phyloP scores from a whole-genome alignment of 768 basidiomycete species.

The Suillus sp. region DNA sequence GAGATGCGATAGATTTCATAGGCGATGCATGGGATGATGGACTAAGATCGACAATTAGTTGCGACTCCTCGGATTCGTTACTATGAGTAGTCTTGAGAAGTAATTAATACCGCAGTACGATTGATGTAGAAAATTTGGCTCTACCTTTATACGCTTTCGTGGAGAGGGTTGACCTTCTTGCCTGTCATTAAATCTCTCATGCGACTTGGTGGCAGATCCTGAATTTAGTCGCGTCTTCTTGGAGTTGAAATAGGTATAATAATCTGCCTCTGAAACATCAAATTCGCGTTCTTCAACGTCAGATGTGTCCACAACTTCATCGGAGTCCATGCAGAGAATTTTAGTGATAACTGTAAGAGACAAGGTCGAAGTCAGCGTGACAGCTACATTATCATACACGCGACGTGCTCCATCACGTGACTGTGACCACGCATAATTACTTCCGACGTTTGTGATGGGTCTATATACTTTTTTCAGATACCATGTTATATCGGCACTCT shows the following conservation, averaged over 20 bases:
- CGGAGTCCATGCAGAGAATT: slow-evolving; percentile 32
- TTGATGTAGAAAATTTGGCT: slow-evolving; percentile 1
- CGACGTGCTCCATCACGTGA: slow-evolving; percentile 1
- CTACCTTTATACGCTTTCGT: slow-evolving; percentile 41
- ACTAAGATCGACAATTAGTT: neutral
- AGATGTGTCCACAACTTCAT: slow-evolving; percentile 62
- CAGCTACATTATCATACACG: neutral
- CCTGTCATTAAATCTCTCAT: slow-evolving; percentile 12
- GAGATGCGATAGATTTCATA: neutral
- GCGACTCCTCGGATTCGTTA: slow-evolving; percentile 1
- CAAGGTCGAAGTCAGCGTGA: neutral
- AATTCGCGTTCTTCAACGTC: slow-evolving; percentile 61
- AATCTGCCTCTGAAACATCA: slow-evolving; percentile 19
- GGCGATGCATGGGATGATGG: slow-evolving; percentile 4
- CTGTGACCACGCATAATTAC: neutral
- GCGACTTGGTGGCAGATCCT: neutral
- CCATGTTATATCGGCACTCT: too few relatives aligned
- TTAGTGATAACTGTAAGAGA: neutral
- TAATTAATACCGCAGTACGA: slow-evolving; percentile 14
- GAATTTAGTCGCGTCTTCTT: neutral
- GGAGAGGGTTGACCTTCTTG: slow-evolving; percentile 30
- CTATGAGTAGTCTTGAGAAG: slow-evolving; percentile 24
- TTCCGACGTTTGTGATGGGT: too few relatives aligned
- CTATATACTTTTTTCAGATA: too few relatives aligned
- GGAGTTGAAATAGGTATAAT: slow-evolving; percentile 3